These are phyloP conservation scores for Hanseniaspora lachancei DNA, from an alignment of 805 yeast genomes.

Conservation along the genomic window DNA sequence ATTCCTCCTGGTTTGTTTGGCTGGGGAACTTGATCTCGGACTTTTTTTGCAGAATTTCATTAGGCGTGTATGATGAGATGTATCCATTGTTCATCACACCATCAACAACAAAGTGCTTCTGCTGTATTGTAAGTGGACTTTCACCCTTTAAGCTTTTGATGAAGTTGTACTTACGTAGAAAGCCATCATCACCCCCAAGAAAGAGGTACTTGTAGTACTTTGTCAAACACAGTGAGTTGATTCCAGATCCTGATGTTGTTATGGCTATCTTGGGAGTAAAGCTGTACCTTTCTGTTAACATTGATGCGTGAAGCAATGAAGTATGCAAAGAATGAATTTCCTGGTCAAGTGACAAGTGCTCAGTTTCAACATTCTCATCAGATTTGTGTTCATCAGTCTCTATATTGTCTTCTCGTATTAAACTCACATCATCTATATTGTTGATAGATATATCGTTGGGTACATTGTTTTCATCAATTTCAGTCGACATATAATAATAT, in stretches of 20 bases:
- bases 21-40: constrained; percentile 27
- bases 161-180: constrained; percentile 78
- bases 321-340: constrained; percentile 25
- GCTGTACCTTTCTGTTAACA: constrained; percentile 45
- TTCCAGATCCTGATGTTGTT: constrained; percentile 56
- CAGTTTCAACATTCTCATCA: constrained; percentile 15
- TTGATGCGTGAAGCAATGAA: constrained; percentile 33
- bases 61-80: constrained; percentile 81
- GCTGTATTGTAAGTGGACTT: constrained; percentile 77
- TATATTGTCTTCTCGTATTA: constrained; percentile 23
- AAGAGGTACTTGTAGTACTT: constrained; percentile 76
- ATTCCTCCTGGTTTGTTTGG: constrained; percentile 24
- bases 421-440: constrained; percentile 18
- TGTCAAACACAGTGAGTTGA: constrained; percentile 65
- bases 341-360: constrained; percentile 17
- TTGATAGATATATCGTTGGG: constrained; percentile 6
- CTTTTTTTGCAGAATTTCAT: constrained; percentile 67
- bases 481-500: neutral
- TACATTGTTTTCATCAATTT: neutral
- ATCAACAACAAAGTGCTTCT: constrained; percentile 78
- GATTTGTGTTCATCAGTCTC: constrained; percentile 17
- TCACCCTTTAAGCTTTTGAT: constrained; percentile 76
- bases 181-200: constrained; percentile 94
- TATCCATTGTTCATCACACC: constrained; percentile 77
- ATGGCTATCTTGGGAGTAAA: constrained; percentile 78